phyloP scores from a whole-genome alignment of 306 rosid species.

The Astragalus glycyphyllos region DNA sequence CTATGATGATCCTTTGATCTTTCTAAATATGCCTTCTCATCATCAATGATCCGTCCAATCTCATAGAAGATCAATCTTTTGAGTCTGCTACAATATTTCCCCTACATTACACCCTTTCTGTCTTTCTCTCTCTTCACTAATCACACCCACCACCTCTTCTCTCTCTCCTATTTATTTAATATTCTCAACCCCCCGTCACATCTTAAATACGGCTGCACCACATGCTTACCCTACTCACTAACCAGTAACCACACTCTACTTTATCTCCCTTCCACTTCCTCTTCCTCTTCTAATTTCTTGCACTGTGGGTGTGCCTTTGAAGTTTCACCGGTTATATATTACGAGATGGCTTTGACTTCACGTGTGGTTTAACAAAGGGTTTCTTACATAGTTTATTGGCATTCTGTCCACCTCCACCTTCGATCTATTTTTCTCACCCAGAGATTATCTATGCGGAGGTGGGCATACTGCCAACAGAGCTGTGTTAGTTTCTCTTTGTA shows the following conservation, averaged over 20 bases:
- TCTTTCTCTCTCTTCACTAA: too few species aligned
- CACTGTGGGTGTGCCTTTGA: background rate
- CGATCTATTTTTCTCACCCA: too few species aligned
- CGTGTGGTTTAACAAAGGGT: constrained; percentile 71
- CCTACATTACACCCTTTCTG: too few species aligned
- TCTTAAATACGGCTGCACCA: constrained; percentile 47
- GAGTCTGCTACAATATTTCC: constrained; percentile 15
- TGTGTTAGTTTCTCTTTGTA: constrained; percentile 82
- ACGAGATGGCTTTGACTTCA: constrained; percentile 36
- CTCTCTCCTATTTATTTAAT: too few species aligned
- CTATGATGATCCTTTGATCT: constrained; percentile 64
- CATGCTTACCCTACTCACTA: background rate
- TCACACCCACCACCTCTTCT: too few species aligned
- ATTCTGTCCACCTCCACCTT: constrained; percentile 98
- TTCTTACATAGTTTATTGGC: constrained; percentile 88
- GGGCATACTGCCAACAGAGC: constrained; percentile 81
- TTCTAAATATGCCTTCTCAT: constrained; percentile 57
- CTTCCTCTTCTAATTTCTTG: background rate
- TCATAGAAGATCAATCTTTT: constrained; percentile 43
- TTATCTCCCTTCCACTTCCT: background rate
- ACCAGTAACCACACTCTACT: constrained; percentile 4
- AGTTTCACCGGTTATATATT: constrained; percentile 3
- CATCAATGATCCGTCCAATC: constrained; percentile 60
- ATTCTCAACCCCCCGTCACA: too few species aligned
- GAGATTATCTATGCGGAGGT: too few species aligned